Percentiles rank a stretch among this genome's conserved stretches.
phyloP scores from a whole-genome alignment of 2,329 filamentous ascomycete species.

The Shiraia sp. region DNA sequence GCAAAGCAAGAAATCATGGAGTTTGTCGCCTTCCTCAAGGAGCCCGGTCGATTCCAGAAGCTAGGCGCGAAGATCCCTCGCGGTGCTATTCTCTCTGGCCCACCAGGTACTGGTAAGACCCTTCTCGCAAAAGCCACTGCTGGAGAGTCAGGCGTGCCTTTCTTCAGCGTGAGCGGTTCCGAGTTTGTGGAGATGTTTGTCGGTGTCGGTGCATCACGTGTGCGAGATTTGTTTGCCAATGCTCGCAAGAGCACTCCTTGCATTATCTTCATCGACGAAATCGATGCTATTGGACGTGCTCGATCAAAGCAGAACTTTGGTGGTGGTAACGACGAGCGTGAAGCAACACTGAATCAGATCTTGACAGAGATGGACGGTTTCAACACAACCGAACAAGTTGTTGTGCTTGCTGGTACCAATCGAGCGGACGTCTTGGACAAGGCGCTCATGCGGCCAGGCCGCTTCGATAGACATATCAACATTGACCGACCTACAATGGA shows the following conservation, averaged over 20 bases:
- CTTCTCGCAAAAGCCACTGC: constrained; percentile 95
- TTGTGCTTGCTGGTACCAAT: constrained; percentile 96
- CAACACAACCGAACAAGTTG: constrained; percentile 94
- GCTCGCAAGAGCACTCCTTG: constrained; percentile 95
- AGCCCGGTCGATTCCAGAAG: constrained; percentile 88
- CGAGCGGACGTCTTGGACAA: constrained; percentile 92
- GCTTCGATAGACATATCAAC: constrained; percentile 94
- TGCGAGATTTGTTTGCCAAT: constrained; percentile 91
- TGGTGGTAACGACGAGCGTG: constrained; percentile 94
- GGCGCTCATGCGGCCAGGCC: constrained; percentile 92
- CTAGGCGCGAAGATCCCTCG: constrained; percentile 97
- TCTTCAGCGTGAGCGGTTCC: constrained; percentile 97
- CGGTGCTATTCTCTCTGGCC: constrained; percentile 94
- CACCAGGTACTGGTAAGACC: constrained; percentile 97
- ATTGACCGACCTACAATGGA: constrained; percentile 98
- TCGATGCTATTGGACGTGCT: constrained; percentile 94
- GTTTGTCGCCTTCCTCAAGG: constrained; percentile 95
- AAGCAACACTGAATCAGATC: constrained; percentile 97
- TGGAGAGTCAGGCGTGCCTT: constrained; percentile 93
- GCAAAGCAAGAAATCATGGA: constrained; percentile 99
- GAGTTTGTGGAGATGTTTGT: constrained; percentile 99
- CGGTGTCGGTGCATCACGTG: constrained; percentile 93
- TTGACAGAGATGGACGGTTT: constrained; percentile 99
- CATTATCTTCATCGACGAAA: constrained; percentile 99
- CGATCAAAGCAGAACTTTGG: constrained; percentile 81